Evolutionary conservation across 345 rosid genomes (phyloP).

Genomic region (Boechera retrofracta): DNA sequence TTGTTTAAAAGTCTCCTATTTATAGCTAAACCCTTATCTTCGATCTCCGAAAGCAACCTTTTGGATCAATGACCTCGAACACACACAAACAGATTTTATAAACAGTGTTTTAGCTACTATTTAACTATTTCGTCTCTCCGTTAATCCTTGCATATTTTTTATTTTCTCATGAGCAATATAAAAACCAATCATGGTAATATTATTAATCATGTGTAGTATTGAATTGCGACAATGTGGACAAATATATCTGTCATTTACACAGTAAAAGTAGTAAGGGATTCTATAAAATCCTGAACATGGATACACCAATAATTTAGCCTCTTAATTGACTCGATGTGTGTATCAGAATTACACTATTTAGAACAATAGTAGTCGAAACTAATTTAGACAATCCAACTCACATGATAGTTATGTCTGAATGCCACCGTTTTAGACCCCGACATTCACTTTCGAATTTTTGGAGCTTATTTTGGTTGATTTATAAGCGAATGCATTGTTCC

Average conservation of each 20-base stretch:
- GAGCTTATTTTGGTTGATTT: background rate
- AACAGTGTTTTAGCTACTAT: conserved; percentile 8
- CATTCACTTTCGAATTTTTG: background rate
- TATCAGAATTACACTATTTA: background rate
- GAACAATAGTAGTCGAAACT: background rate
- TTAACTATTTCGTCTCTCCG: conserved; percentile 14
- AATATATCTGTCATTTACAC: conserved; percentile 21
- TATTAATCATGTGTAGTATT: conserved; percentile 18
- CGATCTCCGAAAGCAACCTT: conserved; percentile 37
- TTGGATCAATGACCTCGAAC: conserved; percentile 48
- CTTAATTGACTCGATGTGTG: background rate
- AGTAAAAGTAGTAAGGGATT: conserved; percentile 26
- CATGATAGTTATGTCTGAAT: background rate
- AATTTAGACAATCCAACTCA: background rate
- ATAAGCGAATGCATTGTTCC: too few relatives aligned
- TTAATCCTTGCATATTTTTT: background rate
- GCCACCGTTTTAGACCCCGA: conserved; percentile 4
- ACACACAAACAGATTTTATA: conserved; percentile 21
- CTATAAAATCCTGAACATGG: background rate
- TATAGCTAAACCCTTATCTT: conserved; percentile 33
- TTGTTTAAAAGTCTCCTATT: conserved; percentile 9
- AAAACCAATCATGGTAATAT: conserved; percentile 22
- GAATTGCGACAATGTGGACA: conserved; percentile 23
- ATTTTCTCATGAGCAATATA: background rate
- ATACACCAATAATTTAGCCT: conserved; percentile 27